Evolutionary conservation across 2,329 filamentous ascomycete species (phyloP).

Genomic region (Knoxdaviesia proteae): DNA sequence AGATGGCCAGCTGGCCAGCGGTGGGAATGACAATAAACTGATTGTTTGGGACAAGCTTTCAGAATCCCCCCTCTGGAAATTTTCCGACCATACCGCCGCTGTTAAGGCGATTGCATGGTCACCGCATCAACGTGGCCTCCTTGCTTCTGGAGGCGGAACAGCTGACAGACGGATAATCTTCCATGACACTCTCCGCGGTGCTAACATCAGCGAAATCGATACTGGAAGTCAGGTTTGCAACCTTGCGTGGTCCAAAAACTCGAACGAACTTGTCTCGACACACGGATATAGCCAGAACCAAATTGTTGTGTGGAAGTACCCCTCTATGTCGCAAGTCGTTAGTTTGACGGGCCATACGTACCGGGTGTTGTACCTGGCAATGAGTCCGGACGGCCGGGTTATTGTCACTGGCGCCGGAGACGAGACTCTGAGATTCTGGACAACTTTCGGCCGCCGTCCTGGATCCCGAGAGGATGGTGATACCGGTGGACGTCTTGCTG

Average conservation of each 20-base stretch:
- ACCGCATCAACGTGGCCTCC: slow-evolving; percentile 76
- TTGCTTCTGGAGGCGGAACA: slow-evolving; percentile 91
- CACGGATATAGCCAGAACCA: slow-evolving; percentile 97
- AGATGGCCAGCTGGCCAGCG: slow-evolving; percentile 82
- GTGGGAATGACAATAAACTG: slow-evolving; percentile 95
- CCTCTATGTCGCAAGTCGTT: slow-evolving; percentile 90
- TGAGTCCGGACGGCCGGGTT: slow-evolving; percentile 87
- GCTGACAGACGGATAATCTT: slow-evolving; percentile 94
- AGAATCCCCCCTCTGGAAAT: slow-evolving; percentile 84
- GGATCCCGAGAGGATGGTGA: slow-evolving; percentile 50
- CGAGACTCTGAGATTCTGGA: slow-evolving; percentile 93
- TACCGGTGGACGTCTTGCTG: slow-evolving; percentile 39
- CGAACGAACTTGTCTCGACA: slow-evolving; percentile 90
- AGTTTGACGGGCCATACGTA: slow-evolving; percentile 93
- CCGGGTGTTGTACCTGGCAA: slow-evolving; percentile 84
- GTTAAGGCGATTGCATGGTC: slow-evolving; percentile 98
- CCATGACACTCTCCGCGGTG: slow-evolving; percentile 81
- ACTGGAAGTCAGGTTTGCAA: slow-evolving; percentile 99
- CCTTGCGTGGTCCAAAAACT: slow-evolving; percentile 90
- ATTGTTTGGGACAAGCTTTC: slow-evolving; percentile 96
- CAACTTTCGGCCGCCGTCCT: slow-evolving; percentile 71
- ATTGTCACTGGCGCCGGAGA: slow-evolving; percentile 94
- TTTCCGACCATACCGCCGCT: slow-evolving; percentile 82
- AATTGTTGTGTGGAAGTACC: slow-evolving; percentile 98
- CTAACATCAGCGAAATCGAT: slow-evolving; percentile 69